These are phyloP conservation scores for Penicillium silybi DNA, from an alignment of 495 filamentous ascomycete species.

Conservation along the genomic window DNA sequence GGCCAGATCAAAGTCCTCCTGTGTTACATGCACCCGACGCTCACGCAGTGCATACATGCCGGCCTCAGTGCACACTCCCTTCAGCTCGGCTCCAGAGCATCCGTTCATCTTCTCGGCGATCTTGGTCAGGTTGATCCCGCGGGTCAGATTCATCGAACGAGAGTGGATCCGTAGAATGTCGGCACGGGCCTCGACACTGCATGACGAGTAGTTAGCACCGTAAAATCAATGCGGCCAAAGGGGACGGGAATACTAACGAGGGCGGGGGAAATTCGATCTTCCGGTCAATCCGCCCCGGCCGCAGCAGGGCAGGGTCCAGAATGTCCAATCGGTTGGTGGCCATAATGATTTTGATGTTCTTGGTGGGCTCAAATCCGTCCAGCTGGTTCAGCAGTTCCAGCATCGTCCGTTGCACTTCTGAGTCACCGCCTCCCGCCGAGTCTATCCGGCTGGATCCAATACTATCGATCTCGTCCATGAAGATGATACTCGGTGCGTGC, in stretches of 20 bases:
- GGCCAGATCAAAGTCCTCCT: slow-evolving; percentile 98
- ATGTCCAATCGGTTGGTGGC: slow-evolving; percentile 98
- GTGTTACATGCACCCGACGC: slow-evolving; percentile 93
- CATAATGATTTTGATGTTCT: slow-evolving; percentile 99
- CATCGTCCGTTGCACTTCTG: slow-evolving; percentile 99
- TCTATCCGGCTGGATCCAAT: slow-evolving; percentile 98
- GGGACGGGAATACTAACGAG: slow-evolving; percentile 48
- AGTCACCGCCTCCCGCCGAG: slow-evolving; percentile 89
- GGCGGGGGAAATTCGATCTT: slow-evolving; percentile 99
- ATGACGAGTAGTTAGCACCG: slow-evolving; percentile 14
- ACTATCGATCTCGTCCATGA: slow-evolving; percentile 99
- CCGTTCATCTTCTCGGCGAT: slow-evolving; percentile 99
- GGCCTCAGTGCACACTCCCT: slow-evolving; percentile 94
- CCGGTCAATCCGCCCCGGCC: slow-evolving; percentile 93
- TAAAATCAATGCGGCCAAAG: not conserved
- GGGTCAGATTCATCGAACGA: slow-evolving; percentile 95
- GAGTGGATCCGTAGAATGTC: slow-evolving; percentile 98
- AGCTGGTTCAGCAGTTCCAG: slow-evolving; percentile 96
- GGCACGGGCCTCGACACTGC: slow-evolving; percentile 83
- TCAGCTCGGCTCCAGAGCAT: slow-evolving; percentile 93
- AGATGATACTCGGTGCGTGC: slow-evolving; percentile 99
- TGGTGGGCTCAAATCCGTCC: slow-evolving; percentile 98
- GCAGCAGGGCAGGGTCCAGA: slow-evolving; percentile 87
- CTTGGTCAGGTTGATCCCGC: slow-evolving; percentile 96
- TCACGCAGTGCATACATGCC: slow-evolving; percentile 98